Conservation (phyloP, 192 early-diverging fungal genomes). For the Coemansia sp. region DNA sequence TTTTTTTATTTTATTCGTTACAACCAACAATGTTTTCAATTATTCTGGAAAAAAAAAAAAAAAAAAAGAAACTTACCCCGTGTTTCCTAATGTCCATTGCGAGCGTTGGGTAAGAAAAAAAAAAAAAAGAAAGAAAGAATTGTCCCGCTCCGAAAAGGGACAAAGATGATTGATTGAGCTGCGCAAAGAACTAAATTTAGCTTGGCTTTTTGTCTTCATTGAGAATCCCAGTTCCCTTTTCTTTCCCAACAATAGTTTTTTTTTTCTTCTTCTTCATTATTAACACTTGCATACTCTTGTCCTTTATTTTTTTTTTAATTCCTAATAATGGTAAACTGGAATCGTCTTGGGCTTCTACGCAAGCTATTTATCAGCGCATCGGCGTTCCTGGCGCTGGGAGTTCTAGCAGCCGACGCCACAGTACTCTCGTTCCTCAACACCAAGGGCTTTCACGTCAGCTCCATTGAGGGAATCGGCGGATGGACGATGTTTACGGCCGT, state of each 20-base stretch:
- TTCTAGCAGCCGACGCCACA: conserved; percentile 17
- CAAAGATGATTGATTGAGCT: too few species aligned
- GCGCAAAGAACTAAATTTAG: too few species aligned
- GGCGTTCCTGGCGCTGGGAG: conserved; percentile 1
- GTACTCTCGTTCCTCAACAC: conserved; percentile 20
- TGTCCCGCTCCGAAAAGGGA: too few species aligned
- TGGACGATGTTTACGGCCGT: conserved; percentile 38
- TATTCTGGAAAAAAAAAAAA: not conserved
- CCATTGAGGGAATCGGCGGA: conserved; percentile 12
- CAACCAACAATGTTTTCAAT: not conserved
- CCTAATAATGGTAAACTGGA: conserved; percentile 18
- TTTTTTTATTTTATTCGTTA: not conserved
- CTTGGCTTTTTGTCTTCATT: not conserved
- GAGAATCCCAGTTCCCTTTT: not conserved
- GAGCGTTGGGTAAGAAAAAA: too few species aligned
- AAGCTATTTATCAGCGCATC: conserved; percentile 11
- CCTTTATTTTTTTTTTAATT: not conserved
- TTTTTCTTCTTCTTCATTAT: not conserved
- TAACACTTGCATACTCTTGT: not conserved
- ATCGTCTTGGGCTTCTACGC: conserved; percentile 18
- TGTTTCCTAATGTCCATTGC: too few species aligned
- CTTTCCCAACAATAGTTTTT: not conserved
- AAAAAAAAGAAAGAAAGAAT: too few species aligned
- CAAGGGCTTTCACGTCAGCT: not conserved
- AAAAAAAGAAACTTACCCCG: too few species aligned